Evolutionary conservation across 345 rosid species (phyloP).

Genomic region (Lepidium didymum): DNA sequence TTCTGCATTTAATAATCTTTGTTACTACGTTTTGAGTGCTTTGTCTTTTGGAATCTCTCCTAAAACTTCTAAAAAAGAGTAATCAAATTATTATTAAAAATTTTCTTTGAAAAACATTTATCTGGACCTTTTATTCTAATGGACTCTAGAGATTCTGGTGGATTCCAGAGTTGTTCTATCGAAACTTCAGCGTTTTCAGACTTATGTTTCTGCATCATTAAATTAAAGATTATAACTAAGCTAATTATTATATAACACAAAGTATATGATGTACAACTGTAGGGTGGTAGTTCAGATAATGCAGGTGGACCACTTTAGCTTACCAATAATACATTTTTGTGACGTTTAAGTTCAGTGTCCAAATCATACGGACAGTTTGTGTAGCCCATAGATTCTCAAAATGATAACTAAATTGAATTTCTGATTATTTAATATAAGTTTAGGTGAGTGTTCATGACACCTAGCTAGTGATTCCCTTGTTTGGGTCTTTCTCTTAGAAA

Average conservation of each 20-base stretch:
- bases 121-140: no score
- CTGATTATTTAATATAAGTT: neutral
- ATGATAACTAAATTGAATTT: neutral
- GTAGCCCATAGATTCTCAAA: neutral
- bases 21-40: no score
- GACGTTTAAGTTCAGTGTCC: neutral
- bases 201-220: no score
- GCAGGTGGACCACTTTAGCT: conserved; percentile 5
- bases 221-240: neutral
- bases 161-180: no score
- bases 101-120: no score
- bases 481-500: neutral
- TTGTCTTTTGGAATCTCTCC: no score
- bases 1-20: no score
- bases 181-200: no score
- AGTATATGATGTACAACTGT: neutral
- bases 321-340: neutral
- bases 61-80: no score
- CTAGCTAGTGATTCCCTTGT: neutral
- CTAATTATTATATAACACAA: neutral
- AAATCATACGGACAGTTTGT: neutral
- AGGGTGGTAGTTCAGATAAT: neutral
- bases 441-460: neutral
- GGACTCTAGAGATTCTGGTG: no score
- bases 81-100: no score